Conservation (phyloP, 2,329 filamentous ascomycete species). For the Gliomastix tumulicola region DNA sequence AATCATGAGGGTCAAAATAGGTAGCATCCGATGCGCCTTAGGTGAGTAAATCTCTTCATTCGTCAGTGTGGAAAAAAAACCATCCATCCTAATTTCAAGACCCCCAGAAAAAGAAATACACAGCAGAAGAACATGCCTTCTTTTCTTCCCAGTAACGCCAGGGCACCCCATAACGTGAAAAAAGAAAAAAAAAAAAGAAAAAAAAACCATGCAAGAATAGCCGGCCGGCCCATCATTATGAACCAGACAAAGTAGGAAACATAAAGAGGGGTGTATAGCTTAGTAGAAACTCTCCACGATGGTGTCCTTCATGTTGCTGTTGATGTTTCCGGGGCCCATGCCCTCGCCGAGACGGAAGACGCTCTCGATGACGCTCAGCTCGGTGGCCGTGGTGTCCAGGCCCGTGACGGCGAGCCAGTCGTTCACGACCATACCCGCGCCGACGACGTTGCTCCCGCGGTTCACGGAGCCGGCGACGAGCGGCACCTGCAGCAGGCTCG, state of each 20-base stretch:
- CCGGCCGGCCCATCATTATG: too few species aligned
- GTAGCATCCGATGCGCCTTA: too few species aligned
- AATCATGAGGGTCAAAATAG: too few species aligned
- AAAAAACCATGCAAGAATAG: slow-evolving; percentile 6
- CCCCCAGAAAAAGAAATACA: too few species aligned
- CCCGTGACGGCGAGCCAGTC: slow-evolving; percentile 96
- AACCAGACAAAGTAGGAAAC: slow-evolving; percentile 3
- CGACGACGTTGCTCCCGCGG: slow-evolving; percentile 88
- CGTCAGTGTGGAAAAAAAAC: too few species aligned
- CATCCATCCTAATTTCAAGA: too few species aligned
- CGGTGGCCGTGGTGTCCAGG: slow-evolving; percentile 92
- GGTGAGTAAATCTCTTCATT: too few species aligned
- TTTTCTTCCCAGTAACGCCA: not conserved
- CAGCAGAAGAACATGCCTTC: not conserved
- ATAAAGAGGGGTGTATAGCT: too few species aligned
- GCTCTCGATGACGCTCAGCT: slow-evolving; percentile 91
- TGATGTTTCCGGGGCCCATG: slow-evolving; percentile 69
- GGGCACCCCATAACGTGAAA: too few species aligned
- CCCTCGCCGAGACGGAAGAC: slow-evolving; percentile 94
- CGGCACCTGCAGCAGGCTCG: slow-evolving; percentile 86
- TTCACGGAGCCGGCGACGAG: slow-evolving; percentile 93
- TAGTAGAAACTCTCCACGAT: slow-evolving; percentile 99
- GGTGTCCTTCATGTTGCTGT: slow-evolving; percentile 85
- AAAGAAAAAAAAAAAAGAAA: slow-evolving; percentile 6
- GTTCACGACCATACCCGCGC: slow-evolving; percentile 56